Evolutionary conservation across 2,329 filamentous ascomycete genomes (phyloP).

Genomic region (Helotiales sp.): DNA sequence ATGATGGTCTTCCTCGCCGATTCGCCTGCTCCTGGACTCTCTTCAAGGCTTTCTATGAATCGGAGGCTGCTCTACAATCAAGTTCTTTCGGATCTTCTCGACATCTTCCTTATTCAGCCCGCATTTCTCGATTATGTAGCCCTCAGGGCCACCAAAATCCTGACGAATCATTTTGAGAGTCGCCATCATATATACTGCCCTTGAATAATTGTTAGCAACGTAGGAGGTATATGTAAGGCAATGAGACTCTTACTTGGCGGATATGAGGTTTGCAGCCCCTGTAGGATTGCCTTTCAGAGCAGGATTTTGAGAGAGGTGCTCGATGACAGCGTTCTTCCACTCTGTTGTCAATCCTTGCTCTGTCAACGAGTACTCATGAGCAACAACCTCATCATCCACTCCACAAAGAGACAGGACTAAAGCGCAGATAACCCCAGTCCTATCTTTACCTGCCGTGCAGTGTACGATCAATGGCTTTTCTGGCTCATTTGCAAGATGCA

Average conservation of each 20-base stretch:
- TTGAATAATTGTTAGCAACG: constrained; percentile 3
- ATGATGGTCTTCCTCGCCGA: no score
- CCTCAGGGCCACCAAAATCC: constrained; percentile 63
- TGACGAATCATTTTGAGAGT: constrained; percentile 54
- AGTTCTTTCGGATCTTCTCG: constrained; percentile 49
- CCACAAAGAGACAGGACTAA: constrained; percentile 64
- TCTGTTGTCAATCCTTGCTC: constrained; percentile 55
- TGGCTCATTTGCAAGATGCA: constrained; percentile 37
- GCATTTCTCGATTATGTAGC: constrained; percentile 60
- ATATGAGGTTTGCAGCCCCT: constrained; percentile 45
- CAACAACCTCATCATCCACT: constrained; percentile 58
- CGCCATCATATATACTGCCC: constrained; percentile 51
- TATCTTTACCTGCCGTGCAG: constrained; percentile 77
- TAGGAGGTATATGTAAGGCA: background rate
- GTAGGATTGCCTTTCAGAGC: constrained; percentile 42
- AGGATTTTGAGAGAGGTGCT: constrained; percentile 50
- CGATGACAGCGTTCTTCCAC: constrained; percentile 52
- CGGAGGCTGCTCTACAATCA: constrained; percentile 39
- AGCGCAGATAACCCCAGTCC: constrained; percentile 70
- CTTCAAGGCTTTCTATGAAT: constrained; percentile 12
- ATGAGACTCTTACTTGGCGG: constrained; percentile 33
- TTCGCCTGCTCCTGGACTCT: background rate
- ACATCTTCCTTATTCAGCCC: constrained; percentile 57
- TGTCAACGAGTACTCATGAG: constrained; percentile 68
- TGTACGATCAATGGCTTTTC: constrained; percentile 62